Evolutionary conservation across 495 filamentous ascomycete species (phyloP).

Genomic region (Tricharina praecox): DNA sequence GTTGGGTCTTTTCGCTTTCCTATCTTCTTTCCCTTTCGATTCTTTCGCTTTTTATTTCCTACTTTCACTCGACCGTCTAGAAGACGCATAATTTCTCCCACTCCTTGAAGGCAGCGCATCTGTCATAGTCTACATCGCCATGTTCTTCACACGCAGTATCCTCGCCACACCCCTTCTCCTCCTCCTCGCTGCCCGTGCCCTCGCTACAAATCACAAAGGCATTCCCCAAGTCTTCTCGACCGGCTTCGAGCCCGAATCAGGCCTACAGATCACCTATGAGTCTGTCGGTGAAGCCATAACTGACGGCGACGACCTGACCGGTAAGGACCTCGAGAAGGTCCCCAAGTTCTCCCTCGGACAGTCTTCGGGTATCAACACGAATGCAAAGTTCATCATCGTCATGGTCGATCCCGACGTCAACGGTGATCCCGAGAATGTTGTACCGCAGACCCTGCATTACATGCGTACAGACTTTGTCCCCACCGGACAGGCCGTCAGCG

Average conservation of each 20-base stretch:
- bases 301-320: slow-evolving; percentile 11
- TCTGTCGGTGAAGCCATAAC: neutral
- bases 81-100: slow-evolving; percentile 9
- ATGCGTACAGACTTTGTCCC: slow-evolving; percentile 14
- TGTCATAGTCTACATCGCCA: slow-evolving; percentile 7
- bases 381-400: slow-evolving; percentile 16
- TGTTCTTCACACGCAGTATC: slow-evolving; percentile 13
- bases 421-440: neutral
- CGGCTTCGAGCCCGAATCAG: slow-evolving; percentile 10
- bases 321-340: slow-evolving; percentile 5
- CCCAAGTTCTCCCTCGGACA: slow-evolving; percentile 20
- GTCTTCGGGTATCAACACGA: slow-evolving; percentile 18
- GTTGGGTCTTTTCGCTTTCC: neutral
- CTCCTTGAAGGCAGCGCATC: slow-evolving; percentile 7
- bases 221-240: slow-evolving; percentile 14
- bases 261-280: slow-evolving; percentile 9
- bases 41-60: slow-evolving; percentile 6
- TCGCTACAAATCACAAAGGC: slow-evolving; percentile 10
- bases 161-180: slow-evolving; percentile 12
- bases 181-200: slow-evolving; percentile 10
- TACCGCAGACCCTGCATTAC: slow-evolving; percentile 16
- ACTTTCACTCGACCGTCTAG: slow-evolving; percentile 14
- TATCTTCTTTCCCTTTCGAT: slow-evolving; percentile 8
- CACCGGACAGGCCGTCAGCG: slow-evolving; percentile 6
- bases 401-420: slow-evolving; percentile 23